Evolutionary conservation across 2,329 filamentous ascomycete species (phyloP), one percentile per base, ranked within the genome.

Genomic region (Aspergillaceae sp.): DNA sequence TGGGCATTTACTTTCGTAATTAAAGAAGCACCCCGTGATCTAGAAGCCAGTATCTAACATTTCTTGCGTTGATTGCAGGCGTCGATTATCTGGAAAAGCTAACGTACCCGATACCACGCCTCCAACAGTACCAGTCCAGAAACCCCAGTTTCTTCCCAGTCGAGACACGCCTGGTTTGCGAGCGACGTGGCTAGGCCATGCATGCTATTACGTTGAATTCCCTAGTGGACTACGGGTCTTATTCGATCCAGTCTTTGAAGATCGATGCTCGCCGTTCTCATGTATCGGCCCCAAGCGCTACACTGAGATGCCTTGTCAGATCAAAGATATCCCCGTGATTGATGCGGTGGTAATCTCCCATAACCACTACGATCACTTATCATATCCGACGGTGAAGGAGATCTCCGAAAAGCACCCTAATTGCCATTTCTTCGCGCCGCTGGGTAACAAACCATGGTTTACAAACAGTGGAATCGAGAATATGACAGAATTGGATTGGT

Each of bases 161-260:
- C 79, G 86, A 45, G 67, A 74, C 4, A 78, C 76, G 2, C 53
- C 68, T 11, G 74, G 77, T 36, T 76, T 97, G 27, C 82, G 89
- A 45, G 87, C 90, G 32, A 97, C 91, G 36, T 96, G 91, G 91
- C 80, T 97, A 2, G 91, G 91, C 33, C 91, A 97, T 65, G 90
- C 91, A 3, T 95, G 89, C 71, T 95, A 89, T 71, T 90, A 87
- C 59, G 80, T 94, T 56, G 91, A 96, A 66, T 96, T 90, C 58
- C 88, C 89, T 1, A 77, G 79, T 9, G 91, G 91, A 1, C 74
- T 97, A 44, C 82, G 91, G 45, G 87, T 94, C 3, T 78, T 97
- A 3, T 96, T 95, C 64, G 91, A 96, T 60, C 91, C 91, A 1
- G 90, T 96, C 32, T 94, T 96, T 55, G 87, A 91, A 63, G 81